A percentile compares a stretch with the other conserved stretches of the same genome.
phyloP scores from a whole-genome alignment of 2,329 filamentous ascomycete species.

The Nemania serpens region DNA sequence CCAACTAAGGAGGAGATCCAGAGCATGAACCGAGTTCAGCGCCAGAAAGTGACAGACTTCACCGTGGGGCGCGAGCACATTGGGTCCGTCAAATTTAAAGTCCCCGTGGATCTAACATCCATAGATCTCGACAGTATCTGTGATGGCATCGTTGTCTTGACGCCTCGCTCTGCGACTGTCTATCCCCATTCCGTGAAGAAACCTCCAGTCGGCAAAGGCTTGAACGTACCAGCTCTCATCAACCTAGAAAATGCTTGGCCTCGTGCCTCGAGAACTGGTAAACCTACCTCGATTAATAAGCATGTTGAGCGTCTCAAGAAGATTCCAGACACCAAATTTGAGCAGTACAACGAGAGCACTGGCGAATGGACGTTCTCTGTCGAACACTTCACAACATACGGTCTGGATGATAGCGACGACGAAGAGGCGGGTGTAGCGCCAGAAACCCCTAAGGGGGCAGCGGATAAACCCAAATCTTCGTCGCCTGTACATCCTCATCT shows the following conservation, averaged over 20 bases:
- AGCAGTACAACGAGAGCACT: slow-evolving; percentile 76
- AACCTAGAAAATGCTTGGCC: slow-evolving; percentile 94
- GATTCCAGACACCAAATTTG: slow-evolving; percentile 80
- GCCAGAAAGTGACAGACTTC: slow-evolving; percentile 74
- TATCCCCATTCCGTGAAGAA: slow-evolving; percentile 80
- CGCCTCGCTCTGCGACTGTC: slow-evolving; percentile 81
- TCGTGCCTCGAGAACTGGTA: slow-evolving; percentile 65
- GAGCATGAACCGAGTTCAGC: slow-evolving; percentile 79
- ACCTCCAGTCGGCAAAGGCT: slow-evolving; percentile 80
- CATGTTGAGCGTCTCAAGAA: slow-evolving; percentile 81
- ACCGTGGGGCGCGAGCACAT: slow-evolving; percentile 81
- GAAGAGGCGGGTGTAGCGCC: slow-evolving; percentile 69
- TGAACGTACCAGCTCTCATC: slow-evolving; percentile 90
- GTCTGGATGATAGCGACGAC: slow-evolving; percentile 77
- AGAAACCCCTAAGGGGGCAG: slow-evolving; percentile 33
- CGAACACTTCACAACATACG: slow-evolving; percentile 97
- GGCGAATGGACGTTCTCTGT: slow-evolving; percentile 92
- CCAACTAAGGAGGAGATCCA: slow-evolving; percentile 76
- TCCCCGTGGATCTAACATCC: slow-evolving; percentile 79
- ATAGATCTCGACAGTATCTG: slow-evolving; percentile 82
- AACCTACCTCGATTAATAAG: slow-evolving; percentile 71
- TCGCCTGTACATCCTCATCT: slow-evolving; percentile 42
- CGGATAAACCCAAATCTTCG: slow-evolving; percentile 33
- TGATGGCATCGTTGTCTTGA: slow-evolving; percentile 75
- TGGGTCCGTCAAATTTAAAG: slow-evolving; percentile 80